Evolutionary conservation across 2,329 filamentous ascomycete genomes (phyloP).

Genomic region (Ambrosiella xylebori): DNA sequence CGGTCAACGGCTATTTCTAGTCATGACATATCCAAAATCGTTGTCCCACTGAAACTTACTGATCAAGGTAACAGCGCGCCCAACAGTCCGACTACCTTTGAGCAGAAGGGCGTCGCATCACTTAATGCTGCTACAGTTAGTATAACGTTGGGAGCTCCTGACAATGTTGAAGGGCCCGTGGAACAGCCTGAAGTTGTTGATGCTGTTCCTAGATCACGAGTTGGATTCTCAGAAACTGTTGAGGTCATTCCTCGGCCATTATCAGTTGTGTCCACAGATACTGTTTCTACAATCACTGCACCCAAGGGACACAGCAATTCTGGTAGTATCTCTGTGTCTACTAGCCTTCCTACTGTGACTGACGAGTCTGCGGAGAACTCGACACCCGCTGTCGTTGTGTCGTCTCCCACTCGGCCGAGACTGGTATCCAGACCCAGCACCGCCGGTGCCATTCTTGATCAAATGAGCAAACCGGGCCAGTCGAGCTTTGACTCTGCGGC

Average conservation of each 20-base stretch:
- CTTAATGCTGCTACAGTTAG: neutral
- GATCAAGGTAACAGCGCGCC: slow-evolving; percentile 45
- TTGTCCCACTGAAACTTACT: slow-evolving; percentile 32
- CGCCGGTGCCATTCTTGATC: slow-evolving; percentile 51
- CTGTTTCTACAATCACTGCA: slow-evolving; percentile 57
- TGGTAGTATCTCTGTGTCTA: slow-evolving; percentile 62
- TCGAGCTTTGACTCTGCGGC: slow-evolving; percentile 17
- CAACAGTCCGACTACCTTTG: slow-evolving; percentile 38
- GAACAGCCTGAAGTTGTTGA: neutral
- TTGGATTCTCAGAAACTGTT: slow-evolving; percentile 70
- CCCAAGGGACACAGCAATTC: slow-evolving; percentile 55
- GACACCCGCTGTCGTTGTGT: neutral
- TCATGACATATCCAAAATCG: slow-evolving; percentile 57
- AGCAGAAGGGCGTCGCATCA: slow-evolving; percentile 11
- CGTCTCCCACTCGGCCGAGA: slow-evolving; percentile 5
- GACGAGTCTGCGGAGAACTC: slow-evolving; percentile 12
- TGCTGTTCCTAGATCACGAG: slow-evolving; percentile 38
- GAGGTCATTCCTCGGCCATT: slow-evolving; percentile 71
- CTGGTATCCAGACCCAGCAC: slow-evolving; percentile 45
- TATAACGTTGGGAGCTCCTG: neutral
- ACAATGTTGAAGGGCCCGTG: no score
- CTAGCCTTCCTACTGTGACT: slow-evolving; percentile 18
- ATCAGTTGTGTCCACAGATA: slow-evolving; percentile 71
- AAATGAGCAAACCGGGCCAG: slow-evolving; percentile 16
- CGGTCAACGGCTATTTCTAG: slow-evolving; percentile 70